These are phyloP conservation scores for Monascus purpureus DNA, from an alignment of 495 filamentous ascomycete genomes.

Conservation along the genomic window DNA sequence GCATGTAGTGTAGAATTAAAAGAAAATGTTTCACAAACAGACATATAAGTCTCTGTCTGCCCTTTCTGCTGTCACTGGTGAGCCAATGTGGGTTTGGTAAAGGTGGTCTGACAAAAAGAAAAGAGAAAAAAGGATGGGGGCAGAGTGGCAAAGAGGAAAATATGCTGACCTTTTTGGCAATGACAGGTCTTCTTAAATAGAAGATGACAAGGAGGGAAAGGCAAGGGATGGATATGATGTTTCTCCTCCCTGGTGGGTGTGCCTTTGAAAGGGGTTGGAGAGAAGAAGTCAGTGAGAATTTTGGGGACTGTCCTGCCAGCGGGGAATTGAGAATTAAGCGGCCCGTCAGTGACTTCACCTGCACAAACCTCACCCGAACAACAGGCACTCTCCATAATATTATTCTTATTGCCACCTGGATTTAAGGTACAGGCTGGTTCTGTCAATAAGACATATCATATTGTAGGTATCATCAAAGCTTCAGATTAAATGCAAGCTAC, in stretches of 20 bases:
- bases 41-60: no score
- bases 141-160: constrained; percentile 7
- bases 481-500: no score
- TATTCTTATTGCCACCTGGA: not conserved
- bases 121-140: constrained; percentile 5
- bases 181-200: not conserved
- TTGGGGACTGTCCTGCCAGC: not conserved
- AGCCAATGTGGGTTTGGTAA: no score
- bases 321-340: not conserved
- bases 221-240: constrained; percentile 5
- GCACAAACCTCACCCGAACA: not conserved
- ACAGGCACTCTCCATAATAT: not conserved
- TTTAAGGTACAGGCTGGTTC: no score
- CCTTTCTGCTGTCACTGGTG: no score
- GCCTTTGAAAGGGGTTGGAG: not conserved
- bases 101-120: no score
- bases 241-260: no score
- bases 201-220: constrained; percentile 9
- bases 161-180: no score
- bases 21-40: no score
- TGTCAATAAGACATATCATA: no score
- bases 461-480: no score
- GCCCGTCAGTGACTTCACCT: constrained; percentile 10
- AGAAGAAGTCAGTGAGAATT: not conserved
- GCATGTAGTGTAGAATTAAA: no score